Evolutionary conservation across 306 rosid species (phyloP), one percentile per base, ranked within the genome.

Genomic region (Pachyrhizus erosus): DNA sequence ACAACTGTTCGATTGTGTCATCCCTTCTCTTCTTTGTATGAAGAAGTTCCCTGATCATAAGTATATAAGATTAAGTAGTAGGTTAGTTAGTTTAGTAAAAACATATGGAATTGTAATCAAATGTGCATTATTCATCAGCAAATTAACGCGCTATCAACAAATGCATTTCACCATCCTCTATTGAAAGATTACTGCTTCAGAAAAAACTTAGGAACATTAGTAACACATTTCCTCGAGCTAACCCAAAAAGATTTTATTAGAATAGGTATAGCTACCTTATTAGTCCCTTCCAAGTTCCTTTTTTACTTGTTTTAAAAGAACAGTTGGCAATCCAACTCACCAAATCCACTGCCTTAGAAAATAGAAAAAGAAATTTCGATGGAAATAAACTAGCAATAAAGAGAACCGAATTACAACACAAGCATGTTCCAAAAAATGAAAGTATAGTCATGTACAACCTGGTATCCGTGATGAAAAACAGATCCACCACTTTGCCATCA

Each of bases 381-480:
- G 73, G 37, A 10, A 14, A 73, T 61, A 24, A 76, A 71, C 77
- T 64, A 70, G 23, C 73, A 67, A 57, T 26, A 20, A 39, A 66
- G 7, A 77, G 15, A 3, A 46, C 55, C 49, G 46, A 83, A 70
- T 40, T 29, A 76, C 48, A 70, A 27, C 6, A 66, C 45, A 46
- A 80, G 75, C 23, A 14, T 62, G 14, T 65, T 54, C 67, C 21
- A 58, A 29, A 60, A 65, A 40, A 48, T 17, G 66, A 15, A 66
- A 45, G 42, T 20, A 23, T 20, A 76, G 84, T 84, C 73, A 84
- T 34, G 60, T 37, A 11, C 26, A 77, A 96, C 99, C 99, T 96
- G 69, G 92, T 83, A 55, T 96, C 99, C 20, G 96, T 89, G 91
- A 96, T 82, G 92, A 93, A 91, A 89, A 96, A 96, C 77, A 96